Percentiles rank a stretch among this genome's conserved stretches.
Conservation (phyloP, 345 rosid species). For the Gossypium australe region DNA sequence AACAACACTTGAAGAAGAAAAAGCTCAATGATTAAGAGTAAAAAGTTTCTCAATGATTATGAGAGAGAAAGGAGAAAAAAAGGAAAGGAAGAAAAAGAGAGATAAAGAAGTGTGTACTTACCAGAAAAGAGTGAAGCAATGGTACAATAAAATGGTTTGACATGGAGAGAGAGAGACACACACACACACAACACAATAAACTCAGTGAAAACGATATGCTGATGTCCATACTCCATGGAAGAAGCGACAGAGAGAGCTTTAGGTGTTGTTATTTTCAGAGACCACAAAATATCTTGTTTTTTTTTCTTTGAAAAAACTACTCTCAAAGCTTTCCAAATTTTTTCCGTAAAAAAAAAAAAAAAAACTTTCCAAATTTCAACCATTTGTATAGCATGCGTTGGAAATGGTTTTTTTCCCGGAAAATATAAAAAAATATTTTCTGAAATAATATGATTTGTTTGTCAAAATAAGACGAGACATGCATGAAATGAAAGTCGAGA, state of each 20-base stretch:
- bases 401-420: no score
- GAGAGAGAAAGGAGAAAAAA: not conserved
- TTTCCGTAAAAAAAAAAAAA: no score
- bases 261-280: not conserved
- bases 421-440: no score
- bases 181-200: not conserved
- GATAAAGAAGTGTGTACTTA: not conserved
- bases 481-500: no score
- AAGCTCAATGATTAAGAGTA: not conserved
- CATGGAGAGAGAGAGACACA: not conserved
- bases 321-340: not conserved
- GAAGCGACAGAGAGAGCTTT: not conserved
- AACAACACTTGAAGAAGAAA: not conserved
- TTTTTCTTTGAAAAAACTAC: not conserved
- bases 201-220: not conserved
- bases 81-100: no score
- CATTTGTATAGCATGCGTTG: no score
- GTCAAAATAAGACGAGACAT: no score
- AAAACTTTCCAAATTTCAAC: no score
- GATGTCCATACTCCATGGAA: conserved; percentile 6
- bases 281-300: not conserved
- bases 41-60: conserved; percentile 10
- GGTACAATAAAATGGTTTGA: not conserved
- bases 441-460: no score
- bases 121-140: not conserved